phyloP scores from a whole-genome alignment of 148 eudicot genomes.

The Limonium bicolor region DNA sequence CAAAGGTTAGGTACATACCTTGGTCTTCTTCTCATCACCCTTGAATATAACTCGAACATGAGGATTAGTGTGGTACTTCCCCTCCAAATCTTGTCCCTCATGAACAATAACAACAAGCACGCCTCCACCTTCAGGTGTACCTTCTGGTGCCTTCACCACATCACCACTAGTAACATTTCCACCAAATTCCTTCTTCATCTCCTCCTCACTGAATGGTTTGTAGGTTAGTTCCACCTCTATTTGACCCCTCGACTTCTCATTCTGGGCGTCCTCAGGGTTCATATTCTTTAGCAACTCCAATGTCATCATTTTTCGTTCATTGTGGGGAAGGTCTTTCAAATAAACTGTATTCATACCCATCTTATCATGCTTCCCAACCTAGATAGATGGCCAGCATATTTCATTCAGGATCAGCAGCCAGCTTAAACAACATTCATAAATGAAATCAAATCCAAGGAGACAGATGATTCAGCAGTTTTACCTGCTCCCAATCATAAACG shows the following conservation, averaged over 20 bases:
- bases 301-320: conserved; percentile 47
- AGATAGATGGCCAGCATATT: not conserved
- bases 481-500: conserved; percentile 94
- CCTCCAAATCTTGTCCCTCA: conserved; percentile 50
- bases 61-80: conserved; percentile 76
- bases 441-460: not conserved
- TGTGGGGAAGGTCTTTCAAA: conserved; percentile 57
- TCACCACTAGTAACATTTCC: conserved; percentile 26
- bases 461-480: conserved; percentile 3
- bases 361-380: conserved; percentile 83
- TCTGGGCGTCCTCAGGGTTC: conserved; percentile 50
- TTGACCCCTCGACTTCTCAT: conserved; percentile 74
- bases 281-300: conserved; percentile 59
- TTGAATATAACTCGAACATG: conserved; percentile 46
- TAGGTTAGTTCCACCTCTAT: conserved; percentile 43
- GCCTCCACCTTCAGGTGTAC: conserved; percentile 56
- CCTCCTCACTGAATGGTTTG: conserved; percentile 55
- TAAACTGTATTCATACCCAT: conserved; percentile 64
- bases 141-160: conserved; percentile 73
- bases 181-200: conserved; percentile 26
- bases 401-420: too few relatives aligned
- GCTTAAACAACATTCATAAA: conserved; percentile 10
- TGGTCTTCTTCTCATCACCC: conserved; percentile 85
- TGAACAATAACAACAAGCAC: conserved; percentile 47
- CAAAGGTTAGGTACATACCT: too few relatives aligned